Base-by-base conservation (phyloP, 208 protist species). In the Trypanosomatidae sp. region DNA sequence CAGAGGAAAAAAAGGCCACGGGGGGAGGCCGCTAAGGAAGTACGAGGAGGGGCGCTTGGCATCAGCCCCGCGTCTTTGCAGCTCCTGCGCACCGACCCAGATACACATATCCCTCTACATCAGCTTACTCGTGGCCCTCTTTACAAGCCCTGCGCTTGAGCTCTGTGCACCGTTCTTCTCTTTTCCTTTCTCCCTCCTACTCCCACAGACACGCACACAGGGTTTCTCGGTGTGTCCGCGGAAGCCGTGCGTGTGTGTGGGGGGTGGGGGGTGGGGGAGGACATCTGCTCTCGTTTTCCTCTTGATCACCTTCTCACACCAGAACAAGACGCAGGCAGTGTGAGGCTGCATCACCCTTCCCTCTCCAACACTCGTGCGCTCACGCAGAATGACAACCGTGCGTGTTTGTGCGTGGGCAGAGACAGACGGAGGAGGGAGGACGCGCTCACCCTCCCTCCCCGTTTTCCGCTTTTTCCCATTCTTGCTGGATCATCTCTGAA, bases 151-250 rank as follows among this genome's bases (percentile, higher is more conserved):
- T 74, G 39, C 39, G 36, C n/a, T 46, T 17, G 53, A 33, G 13
- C 44, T 30, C 49, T 7, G 39, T 30, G 25, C 50, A 33, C 13
- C 74, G n/a, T 17, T 10, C 36, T 22, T 62, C 50, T 43, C 66
- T 36, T 47, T 64, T 55, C 47, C 70, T 15, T 74, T 41, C 67
- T 36, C 47, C 70, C 6, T 74, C 49, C 67, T 36, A 49, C 53
- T 28, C 41, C 13, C 64, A 13, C 28, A 36, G 25, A 33, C 28
- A 52, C 41, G 46, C 44, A 53, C 2, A 33, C 44, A 50, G 22
- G 60, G 22, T 6, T 44, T 28, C 2, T 30, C 4, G 22, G 36
- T 65, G 60, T 47, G 19, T 1, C 41, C 22, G 19, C 17, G 22
- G 25, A 65, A 65, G 17, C 3, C 17, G 60, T 28, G 9, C 10